Evolutionary conservation across 225 moss, liverwort and hornwort species (phyloP), one percentile per base, ranked within the genome.

Genomic region (Marchantia polymorpha): DNA sequence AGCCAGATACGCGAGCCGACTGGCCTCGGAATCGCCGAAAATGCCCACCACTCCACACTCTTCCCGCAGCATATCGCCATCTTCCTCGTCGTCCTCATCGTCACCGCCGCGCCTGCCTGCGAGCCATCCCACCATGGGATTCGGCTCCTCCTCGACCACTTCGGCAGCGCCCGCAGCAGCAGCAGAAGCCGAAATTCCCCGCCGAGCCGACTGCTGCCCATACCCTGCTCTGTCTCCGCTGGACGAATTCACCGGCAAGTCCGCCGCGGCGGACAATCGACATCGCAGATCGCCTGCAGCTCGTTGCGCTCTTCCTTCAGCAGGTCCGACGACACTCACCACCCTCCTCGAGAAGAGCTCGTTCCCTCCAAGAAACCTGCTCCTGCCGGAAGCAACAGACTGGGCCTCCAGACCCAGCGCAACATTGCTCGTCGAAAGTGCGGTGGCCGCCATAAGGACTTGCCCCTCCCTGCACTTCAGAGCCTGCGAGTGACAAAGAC

Each of bases 11-110:
- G 95, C 95, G 10, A 99, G 90, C 78, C 95, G 83, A 76, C 93
- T 89, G 0, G 97, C 93, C 88, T 99, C 97, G 3, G 89, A 72
- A 59, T 94, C 94, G 14, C 97, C 97, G 10, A 92, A 93, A 49
- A 99, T 93, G 17, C 93, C 97, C 47, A 94, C 97, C 49, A 99
- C 97, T 10, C 97, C 97, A 72, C 97, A 99, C 79, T 99, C 97
- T 80, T 99, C 97, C 75, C 92, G 83, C 84, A 92, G 83, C 60
- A 81, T 84, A 79, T 93, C 97, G 7, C 84, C 89, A 6, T 83
- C 91, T 13, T 74, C 86, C 2, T 60, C 72, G 13, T 47, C 81
- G 20, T 77, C 80, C 20, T 75, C 72, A 10, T 65, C 47, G 25
- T 52, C 60, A 77, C 85, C 48, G 79, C 83, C 48, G 85, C 68